phyloP scores from a whole-genome alignment of 2,329 filamentous ascomycete species.

The Pseudopithomyces chartarum region DNA sequence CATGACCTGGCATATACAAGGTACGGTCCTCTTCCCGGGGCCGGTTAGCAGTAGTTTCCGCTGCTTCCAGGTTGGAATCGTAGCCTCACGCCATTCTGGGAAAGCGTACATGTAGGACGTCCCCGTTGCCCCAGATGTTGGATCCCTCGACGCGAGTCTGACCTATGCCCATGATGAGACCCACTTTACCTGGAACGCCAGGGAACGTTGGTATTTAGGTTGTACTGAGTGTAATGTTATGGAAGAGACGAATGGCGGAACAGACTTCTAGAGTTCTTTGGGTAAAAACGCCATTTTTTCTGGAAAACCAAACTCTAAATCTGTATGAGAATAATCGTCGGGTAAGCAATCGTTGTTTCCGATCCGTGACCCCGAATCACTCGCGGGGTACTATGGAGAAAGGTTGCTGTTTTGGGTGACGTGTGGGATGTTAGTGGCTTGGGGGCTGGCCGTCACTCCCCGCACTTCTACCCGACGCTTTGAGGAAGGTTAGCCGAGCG shows the following conservation, averaged over 20 bases:
- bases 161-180: slow-evolving; percentile 18
- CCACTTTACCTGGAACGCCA: slow-evolving; percentile 16
- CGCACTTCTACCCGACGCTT: slow-evolving; percentile 12
- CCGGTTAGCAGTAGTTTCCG: slow-evolving; percentile 3
- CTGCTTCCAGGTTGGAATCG: slow-evolving; percentile 12
- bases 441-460: not conserved
- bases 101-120: slow-evolving; percentile 12
- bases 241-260: not conserved
- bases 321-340: not conserved
- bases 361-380: not conserved
- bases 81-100: slow-evolving; percentile 15
- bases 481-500: slow-evolving; percentile 19
- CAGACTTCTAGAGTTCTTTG: not conserved
- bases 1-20: slow-evolving; percentile 11
- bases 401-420: slow-evolving; percentile 1
- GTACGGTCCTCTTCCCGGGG: slow-evolving; percentile 5
- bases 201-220: slow-evolving; percentile 6
- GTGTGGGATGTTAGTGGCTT: slow-evolving; percentile 8
- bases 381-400: slow-evolving; percentile 4
- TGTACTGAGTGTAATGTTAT: not conserved
- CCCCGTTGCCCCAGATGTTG: slow-evolving; percentile 18
- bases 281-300: not conserved
- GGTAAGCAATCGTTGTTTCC: not conserved
- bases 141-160: slow-evolving; percentile 9
- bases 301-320: not conserved